Evolutionary conservation across 2,329 filamentous ascomycete species (phyloP), one percentile per base, ranked within the genome.

Genomic region (Emericellopsis atlantica): DNA sequence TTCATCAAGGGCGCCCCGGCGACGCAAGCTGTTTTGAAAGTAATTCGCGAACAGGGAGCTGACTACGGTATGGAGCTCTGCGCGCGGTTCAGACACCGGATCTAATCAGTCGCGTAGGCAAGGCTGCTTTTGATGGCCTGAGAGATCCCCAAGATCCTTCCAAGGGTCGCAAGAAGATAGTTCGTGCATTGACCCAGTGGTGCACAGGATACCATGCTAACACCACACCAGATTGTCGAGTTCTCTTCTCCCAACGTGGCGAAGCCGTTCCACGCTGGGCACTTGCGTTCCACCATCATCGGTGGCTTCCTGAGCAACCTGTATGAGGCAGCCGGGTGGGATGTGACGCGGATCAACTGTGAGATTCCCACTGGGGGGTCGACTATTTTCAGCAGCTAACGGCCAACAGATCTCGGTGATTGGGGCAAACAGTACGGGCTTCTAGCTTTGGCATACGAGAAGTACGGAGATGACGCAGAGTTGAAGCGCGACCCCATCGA

Each of bases 161-260:
- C 40, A 66, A 71, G 44, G 77, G 73, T 46, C 67, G 67, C 51
- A 85, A 85, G 68, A 74, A 71, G 45, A 72, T 78, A 33, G 50
- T 51, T 45, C 42, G 39, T 15, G 8, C n/a, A n/a, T 12, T 11
- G 5, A 16, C 6, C 37, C 15, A 16, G 26, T 29, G 4, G 7
- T 10, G 31, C 9, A 16, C 9, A 9, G 9, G 5, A 12, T 26
- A 14, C 9, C 6, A 24, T 9, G 31, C 21, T 29, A 24, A 39
- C 10, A 7, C 6, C 21, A 26, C 31, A 35, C 32, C 33, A 54
- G 54, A 74, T 92, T 40, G 74, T 92, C 51, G 85, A 92, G 54
- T 92, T 90, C 60, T 87, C 81, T 7, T 88, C 82, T 7, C 85
- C 86, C 39, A 92, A 92, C 57, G 88, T 92, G 44, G 85, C 85